phyloP scores from a whole-genome alignment of 1,139 yeast species.

The Pichia sp. region DNA sequence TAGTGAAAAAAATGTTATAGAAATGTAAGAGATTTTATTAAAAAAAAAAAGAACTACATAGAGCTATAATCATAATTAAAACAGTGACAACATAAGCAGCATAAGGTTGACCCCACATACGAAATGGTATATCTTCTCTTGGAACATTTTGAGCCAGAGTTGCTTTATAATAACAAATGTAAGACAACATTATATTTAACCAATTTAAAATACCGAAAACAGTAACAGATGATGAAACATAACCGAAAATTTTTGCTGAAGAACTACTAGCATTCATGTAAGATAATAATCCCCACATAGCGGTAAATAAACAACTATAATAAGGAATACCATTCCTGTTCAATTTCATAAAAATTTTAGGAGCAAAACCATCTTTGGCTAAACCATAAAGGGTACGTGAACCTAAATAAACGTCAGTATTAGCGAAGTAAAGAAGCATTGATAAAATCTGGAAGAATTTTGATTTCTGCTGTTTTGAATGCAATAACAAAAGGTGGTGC shows the following conservation, averaged over 20 bases:
- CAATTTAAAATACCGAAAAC: conserved; percentile 23
- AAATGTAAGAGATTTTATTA: too few species aligned
- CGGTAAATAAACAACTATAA: conserved; percentile 20
- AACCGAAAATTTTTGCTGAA: conserved; percentile 23
- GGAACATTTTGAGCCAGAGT: conserved; percentile 17
- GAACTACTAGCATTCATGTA: conserved; percentile 17
- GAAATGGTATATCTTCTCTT: conserved; percentile 20
- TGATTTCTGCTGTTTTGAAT: conserved; percentile 45
- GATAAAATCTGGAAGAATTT: conserved; percentile 49
- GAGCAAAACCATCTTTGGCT: conserved; percentile 39
- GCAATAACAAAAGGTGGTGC: conserved; percentile 65
- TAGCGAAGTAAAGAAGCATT: conserved; percentile 43
- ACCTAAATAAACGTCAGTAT: conserved; percentile 40
- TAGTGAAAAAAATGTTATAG: too few species aligned
- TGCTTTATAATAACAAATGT: conserved; percentile 59
- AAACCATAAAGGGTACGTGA: conserved; percentile 40
- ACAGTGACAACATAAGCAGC: conserved; percentile 24
- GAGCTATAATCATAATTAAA: conserved; percentile 23
- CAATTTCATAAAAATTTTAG: conserved; percentile 28
- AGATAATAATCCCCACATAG: conserved; percentile 24
- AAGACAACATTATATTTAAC: conserved; percentile 53
- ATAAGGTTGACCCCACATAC: conserved; percentile 24
- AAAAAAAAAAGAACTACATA: too few species aligned
- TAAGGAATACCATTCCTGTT: conserved; percentile 14
- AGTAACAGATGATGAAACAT: conserved; percentile 22